Conservation (phyloP, 129 eudicot species). For the Centella asiatica region DNA sequence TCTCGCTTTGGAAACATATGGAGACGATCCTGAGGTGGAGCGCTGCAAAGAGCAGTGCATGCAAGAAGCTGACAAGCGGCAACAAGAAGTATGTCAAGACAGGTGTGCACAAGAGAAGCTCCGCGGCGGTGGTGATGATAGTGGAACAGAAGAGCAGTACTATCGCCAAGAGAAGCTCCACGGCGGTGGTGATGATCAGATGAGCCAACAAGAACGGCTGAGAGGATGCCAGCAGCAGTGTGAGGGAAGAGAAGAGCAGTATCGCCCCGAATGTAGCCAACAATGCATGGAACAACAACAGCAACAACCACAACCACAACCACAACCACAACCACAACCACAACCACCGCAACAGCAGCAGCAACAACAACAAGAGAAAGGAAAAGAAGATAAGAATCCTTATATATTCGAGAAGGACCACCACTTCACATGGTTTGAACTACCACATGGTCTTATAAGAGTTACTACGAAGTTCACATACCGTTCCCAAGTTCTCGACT, state of each 20-base stretch:
- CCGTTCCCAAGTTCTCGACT: constrained; percentile 47
- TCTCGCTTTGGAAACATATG: constrained; percentile 3
- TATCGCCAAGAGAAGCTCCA: constrained; percentile 9
- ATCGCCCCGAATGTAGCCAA: too few relatives aligned
- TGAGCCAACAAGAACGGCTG: not conserved
- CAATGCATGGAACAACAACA: too few relatives aligned
- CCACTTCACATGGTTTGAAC: constrained; percentile 30
- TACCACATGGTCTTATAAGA: constrained; percentile 44
- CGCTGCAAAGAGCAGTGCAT: not conserved
- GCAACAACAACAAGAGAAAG: constrained; percentile 4
- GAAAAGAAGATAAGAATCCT: constrained; percentile 12
- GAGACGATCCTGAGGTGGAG: not conserved
- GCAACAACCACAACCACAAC: too few relatives aligned
- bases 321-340: too few relatives aligned
- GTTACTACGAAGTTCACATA: constrained; percentile 53
- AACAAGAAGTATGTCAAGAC: too few relatives aligned
- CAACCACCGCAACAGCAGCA: too few relatives aligned
- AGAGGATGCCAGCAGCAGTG: constrained; percentile 19
- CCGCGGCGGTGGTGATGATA: not conserved
- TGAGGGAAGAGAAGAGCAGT: too few relatives aligned
- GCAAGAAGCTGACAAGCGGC: too few relatives aligned
- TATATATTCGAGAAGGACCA: constrained; percentile 63
- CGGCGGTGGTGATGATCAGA: not conserved
- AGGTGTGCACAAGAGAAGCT: constrained; percentile 10
- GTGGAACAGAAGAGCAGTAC: constrained; percentile 1